Conservation (phyloP, 768 basidiomycete species). For the Agaricus blazei region DNA sequence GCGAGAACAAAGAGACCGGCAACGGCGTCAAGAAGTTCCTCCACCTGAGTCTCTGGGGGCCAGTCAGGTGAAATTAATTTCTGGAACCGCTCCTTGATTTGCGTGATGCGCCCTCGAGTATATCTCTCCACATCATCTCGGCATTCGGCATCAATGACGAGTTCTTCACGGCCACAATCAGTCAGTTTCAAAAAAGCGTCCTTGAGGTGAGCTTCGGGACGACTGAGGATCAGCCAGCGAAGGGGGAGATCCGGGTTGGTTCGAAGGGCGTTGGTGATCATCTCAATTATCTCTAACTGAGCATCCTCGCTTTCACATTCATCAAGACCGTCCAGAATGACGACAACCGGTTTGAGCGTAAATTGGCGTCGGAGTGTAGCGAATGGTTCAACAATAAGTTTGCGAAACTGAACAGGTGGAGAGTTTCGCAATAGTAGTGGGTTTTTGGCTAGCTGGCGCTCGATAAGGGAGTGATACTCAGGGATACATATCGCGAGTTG, state of each 20-base stretch:
- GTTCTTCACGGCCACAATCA: background rate
- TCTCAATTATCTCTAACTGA: background rate
- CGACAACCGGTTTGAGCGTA: background rate
- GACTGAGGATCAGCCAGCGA: background rate
- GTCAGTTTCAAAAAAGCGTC: background rate
- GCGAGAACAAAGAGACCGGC: background rate
- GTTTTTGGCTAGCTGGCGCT: background rate
- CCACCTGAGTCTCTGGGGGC: background rate
- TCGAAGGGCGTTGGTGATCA: background rate
- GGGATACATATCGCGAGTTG: background rate
- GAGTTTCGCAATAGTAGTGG: background rate
- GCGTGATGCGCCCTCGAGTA: background rate
- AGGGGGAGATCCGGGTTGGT: background rate
- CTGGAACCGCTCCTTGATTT: background rate
- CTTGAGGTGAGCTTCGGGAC: background rate
- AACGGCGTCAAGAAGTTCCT: background rate
- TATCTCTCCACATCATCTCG: background rate
- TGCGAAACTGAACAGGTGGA: background rate
- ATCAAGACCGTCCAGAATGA: conserved; percentile 4
- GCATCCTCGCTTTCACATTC: conserved; percentile 2
- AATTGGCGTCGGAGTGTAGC: background rate
- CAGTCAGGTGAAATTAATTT: background rate
- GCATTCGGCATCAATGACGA: background rate
- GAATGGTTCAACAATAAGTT: conserved; percentile 5
- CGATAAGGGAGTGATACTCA: background rate